These are phyloP conservation scores for Xylaria grammica DNA, from an alignment of 495 filamentous ascomycete genomes.

Conservation along the genomic window DNA sequence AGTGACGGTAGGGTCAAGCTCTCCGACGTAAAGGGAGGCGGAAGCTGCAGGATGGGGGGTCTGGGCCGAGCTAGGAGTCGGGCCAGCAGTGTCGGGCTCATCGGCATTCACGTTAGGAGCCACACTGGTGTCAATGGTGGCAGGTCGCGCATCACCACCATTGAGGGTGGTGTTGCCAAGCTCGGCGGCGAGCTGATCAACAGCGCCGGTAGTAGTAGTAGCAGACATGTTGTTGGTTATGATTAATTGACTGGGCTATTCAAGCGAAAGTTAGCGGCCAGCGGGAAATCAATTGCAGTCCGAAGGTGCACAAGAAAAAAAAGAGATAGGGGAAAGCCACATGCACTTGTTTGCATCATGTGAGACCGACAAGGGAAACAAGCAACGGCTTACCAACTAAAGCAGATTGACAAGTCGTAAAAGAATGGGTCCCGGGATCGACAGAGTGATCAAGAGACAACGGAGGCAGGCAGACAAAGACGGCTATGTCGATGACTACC, in stretches of 20 bases:
- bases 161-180: constrained; percentile 65
- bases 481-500: background rate
- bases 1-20: constrained; percentile 95
- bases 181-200: constrained; percentile 72
- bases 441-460: background rate
- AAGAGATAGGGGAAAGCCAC: background rate
- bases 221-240: constrained; percentile 68
- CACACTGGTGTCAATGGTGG: constrained; percentile 72
- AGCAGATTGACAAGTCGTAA: background rate
- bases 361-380: background rate
- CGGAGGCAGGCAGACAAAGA: background rate
- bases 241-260: constrained; percentile 11
- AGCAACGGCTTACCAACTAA: background rate
- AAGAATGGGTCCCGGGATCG: background rate
- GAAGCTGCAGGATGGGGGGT: constrained; percentile 80
- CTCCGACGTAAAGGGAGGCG: constrained; percentile 97
- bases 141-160: constrained; percentile 63
- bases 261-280: background rate
- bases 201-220: constrained; percentile 63
- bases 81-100: constrained; percentile 62
- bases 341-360: constrained; percentile 1
- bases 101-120: constrained; percentile 48
- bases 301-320: background rate
- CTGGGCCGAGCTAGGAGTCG: constrained; percentile 74
- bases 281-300: background rate